Evolutionary conservation across 228 moss, liverwort and hornwort species (phyloP).

Genomic region (Sphagnum fallax): DNA sequence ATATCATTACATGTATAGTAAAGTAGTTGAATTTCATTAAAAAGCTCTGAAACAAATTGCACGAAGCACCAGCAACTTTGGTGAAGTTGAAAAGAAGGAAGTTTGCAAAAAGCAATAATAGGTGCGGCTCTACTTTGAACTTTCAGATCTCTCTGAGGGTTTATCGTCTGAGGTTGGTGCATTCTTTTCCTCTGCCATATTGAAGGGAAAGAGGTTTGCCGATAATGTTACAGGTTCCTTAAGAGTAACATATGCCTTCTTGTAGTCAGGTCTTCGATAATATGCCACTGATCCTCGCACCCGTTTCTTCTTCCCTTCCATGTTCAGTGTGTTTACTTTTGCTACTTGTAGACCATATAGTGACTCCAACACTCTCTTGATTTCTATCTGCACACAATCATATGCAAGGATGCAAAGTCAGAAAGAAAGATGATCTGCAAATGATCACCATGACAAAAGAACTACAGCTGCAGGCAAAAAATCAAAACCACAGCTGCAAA

Average conservation of each 20-base stretch:
- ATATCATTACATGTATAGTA: no score
- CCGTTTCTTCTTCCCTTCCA: slow-evolving; percentile 99
- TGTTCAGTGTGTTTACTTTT: slow-evolving; percentile 96
- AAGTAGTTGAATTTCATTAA: no score
- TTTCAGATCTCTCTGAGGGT: not conserved
- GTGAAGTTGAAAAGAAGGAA: no score
- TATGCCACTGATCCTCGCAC: slow-evolving; percentile 43
- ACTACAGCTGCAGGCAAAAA: no score
- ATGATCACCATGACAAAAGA: no score
- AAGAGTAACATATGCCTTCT: slow-evolving; percentile 93
- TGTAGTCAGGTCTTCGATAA: slow-evolving; percentile 93
- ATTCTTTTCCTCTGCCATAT: slow-evolving; percentile 47
- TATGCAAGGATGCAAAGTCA: not conserved
- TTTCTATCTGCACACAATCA: slow-evolving; percentile 67
- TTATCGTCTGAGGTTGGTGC: not conserved
- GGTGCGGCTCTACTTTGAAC: no score
- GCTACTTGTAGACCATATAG: slow-evolving; percentile 88
- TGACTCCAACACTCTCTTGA: slow-evolving; percentile 79
- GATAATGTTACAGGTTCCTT: slow-evolving; percentile 80
- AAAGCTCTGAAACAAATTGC: no score
- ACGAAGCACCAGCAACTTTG: no score
- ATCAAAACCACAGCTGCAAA: no score
- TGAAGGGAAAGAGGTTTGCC: slow-evolving; percentile 69
- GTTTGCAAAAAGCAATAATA: no score
- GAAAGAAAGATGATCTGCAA: not conserved